Conservation (phyloP, 1,284 basidiomycete species). For the Ganoderma resinaceum region DNA sequence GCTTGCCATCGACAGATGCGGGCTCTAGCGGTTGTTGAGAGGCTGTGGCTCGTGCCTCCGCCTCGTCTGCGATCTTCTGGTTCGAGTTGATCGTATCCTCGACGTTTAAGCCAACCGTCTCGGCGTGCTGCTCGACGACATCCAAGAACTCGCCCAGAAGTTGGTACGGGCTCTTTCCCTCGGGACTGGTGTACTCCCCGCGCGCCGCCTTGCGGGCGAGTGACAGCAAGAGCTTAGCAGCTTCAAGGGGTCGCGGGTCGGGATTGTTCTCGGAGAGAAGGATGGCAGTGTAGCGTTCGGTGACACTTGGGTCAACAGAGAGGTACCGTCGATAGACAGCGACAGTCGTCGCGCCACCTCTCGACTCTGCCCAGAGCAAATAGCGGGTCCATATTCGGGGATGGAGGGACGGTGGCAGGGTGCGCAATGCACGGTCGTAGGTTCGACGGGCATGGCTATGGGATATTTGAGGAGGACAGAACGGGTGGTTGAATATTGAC, state of each 20-base stretch:
- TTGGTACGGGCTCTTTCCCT: conserved; percentile 96
- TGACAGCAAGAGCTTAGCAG: conserved; percentile 89
- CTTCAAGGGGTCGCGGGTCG: conserved; percentile 87
- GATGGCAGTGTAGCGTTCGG: conserved; percentile 84
- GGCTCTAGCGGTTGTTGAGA: conserved; percentile 45
- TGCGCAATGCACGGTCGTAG: conserved; percentile 94
- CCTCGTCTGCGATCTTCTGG: conserved; percentile 47
- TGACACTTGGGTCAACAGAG: conserved; percentile 83
- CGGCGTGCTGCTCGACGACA: conserved; percentile 89
- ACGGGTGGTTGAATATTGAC: conserved; percentile 89
- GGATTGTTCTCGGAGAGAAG: conserved; percentile 74
- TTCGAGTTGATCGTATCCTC: conserved; percentile 70
- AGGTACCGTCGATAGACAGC: conserved; percentile 93
- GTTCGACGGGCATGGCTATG: conserved; percentile 93
- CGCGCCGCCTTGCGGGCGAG: conserved; percentile 85
- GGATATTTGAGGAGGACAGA: conserved; percentile 86
- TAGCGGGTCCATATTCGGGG: conserved; percentile 94
- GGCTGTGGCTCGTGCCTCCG: conserved; percentile 40
- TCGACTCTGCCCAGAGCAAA: conserved; percentile 91
- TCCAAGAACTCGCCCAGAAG: conserved; percentile 94
- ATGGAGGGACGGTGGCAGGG: conserved; percentile 94
- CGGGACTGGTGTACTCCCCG: conserved; percentile 87
- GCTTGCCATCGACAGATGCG: conserved; percentile 62
- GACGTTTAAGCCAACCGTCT: conserved; percentile 92
- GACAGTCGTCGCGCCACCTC: conserved; percentile 87